A percentile compares a stretch with the other conserved stretches of the same genome.
Conservation (phyloP, 768 basidiomycete genomes). For the Boletus fagicola region DNA sequence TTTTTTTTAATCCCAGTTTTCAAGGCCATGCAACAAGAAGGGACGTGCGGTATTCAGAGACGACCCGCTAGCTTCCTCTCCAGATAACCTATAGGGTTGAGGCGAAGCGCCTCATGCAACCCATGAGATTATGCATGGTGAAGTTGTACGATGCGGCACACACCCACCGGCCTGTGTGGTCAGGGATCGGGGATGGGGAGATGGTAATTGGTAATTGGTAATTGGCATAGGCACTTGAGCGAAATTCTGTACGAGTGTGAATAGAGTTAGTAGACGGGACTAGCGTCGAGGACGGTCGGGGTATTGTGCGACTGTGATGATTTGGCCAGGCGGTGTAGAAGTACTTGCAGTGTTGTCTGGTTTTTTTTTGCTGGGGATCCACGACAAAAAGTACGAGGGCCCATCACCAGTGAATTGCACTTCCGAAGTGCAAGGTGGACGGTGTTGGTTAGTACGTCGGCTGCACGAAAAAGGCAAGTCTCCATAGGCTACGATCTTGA, state of each 20-base stretch:
- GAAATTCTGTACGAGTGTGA: too few species aligned
- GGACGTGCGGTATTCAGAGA: too few species aligned
- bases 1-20: too few species aligned
- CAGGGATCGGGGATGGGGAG: too few species aligned
- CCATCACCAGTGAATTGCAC: slow-evolving; percentile 2
- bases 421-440: not conserved
- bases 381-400: slow-evolving; percentile 5
- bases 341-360: not conserved
- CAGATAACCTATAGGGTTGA: not conserved
- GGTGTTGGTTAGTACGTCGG: too few species aligned
- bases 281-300: not conserved
- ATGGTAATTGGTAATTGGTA: too few species aligned
- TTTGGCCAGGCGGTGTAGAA: too few species aligned
- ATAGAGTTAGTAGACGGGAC: not conserved
- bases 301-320: not conserved
- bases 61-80: not conserved
- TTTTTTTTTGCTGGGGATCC: slow-evolving; percentile 8
- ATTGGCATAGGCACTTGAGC: too few species aligned
- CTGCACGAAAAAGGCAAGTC: too few species aligned
- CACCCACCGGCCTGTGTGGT: too few species aligned
- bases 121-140: not conserved
- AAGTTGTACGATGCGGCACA: not conserved
- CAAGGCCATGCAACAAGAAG: too few species aligned
- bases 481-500: too few species aligned
- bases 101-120: not conserved